Evolutionary conservation across 441 rosid species (phyloP), one percentile per base, ranked within the genome.

Genomic region (Flueggea neowawraea): DNA sequence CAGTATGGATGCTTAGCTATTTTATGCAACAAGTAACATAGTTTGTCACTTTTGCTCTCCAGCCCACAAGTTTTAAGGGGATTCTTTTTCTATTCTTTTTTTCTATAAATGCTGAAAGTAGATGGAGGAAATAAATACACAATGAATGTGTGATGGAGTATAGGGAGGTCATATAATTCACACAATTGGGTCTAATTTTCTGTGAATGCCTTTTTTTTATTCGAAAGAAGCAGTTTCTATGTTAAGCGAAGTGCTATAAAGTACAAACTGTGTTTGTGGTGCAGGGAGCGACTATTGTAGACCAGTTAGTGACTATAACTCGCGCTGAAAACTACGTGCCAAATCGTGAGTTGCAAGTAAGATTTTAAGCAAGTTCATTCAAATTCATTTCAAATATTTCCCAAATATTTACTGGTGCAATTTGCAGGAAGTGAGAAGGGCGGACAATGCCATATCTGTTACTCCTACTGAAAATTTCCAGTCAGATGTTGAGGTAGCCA

Each of bases 281-380:
- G 81, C 87, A 91, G 99, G 96, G 83, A 60, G 81, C 80, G 70
- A 80, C 83, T 55, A 74, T 73, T 36, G 81, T 73, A 17, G 91
- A 84, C 59, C 81, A 65, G 66, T 64, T 70, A 6, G 70, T 84
- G 60, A 73, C 65, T 10, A 69, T 79, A 61, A 67, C 65, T 68
- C 80, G 85, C 64, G 70, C 74, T 33, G 85, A 66, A 70, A 69
- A 74, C 58, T 55, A 49, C 61, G 61, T 68, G 41, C 73, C 75
- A 49, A 61, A 52, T 36, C 41, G 7, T 31, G 75, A 70, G 57
- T 36, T 58, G 36, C 67, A 57, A 56, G 78, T 70, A 55, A 31
- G 56, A 58, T 13, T 45, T 54, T 32, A 50, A 59, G 14, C 17
- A 52, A 9, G 22, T 47, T 59, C 16, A 1, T 53, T 13, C 54